A percentile compares a stretch with the other conserved stretches of the same genome.
Conservation (phyloP, 2,329 filamentous ascomycete species). For the Neofusicoccum umdonicola region DNA sequence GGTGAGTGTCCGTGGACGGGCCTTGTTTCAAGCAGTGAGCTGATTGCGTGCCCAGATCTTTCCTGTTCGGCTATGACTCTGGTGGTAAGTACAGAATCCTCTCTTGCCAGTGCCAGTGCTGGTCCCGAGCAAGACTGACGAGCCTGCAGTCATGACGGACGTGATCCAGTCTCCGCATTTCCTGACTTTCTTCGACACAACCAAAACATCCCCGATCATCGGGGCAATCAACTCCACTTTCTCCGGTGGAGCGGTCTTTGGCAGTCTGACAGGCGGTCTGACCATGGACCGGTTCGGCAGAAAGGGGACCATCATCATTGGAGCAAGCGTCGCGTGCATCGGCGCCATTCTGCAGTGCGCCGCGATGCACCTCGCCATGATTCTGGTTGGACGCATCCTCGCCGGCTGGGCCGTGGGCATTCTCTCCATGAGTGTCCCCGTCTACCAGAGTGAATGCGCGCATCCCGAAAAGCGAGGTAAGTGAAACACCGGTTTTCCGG, state of each 20-base stretch:
- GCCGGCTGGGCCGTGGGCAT: slow-evolving; percentile 59
- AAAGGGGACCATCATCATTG: slow-evolving; percentile 58
- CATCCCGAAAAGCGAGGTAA: slow-evolving; percentile 52
- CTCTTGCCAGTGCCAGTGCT: not conserved
- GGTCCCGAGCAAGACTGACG: slow-evolving; percentile 22
- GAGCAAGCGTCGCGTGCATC: slow-evolving; percentile 56
- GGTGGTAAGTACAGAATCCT: slow-evolving; percentile 13
- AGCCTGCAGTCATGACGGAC: slow-evolving; percentile 39
- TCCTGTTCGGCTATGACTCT: slow-evolving; percentile 42
- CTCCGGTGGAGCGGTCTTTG: slow-evolving; percentile 57
- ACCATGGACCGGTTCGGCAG: slow-evolving; percentile 63
- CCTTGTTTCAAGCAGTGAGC: not conserved
- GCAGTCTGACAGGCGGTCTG: slow-evolving; percentile 51
- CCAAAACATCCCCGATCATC: slow-evolving; percentile 50
- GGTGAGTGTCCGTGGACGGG: not conserved
- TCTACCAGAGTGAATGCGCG: slow-evolving; percentile 64
- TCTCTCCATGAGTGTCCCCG: slow-evolving; percentile 59
- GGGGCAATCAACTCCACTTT: slow-evolving; percentile 66
- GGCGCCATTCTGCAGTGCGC: slow-evolving; percentile 60
- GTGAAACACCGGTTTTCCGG: not conserved
- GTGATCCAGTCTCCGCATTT: slow-evolving; percentile 59
- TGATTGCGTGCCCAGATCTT: slow-evolving; percentile 29
- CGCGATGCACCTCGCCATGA: slow-evolving; percentile 57
- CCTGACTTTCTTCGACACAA: slow-evolving; percentile 56
- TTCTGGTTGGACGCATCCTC: slow-evolving; percentile 57